Conservation (phyloP, 208 protist species). For the Jaenimonas drosophilae region DNA sequence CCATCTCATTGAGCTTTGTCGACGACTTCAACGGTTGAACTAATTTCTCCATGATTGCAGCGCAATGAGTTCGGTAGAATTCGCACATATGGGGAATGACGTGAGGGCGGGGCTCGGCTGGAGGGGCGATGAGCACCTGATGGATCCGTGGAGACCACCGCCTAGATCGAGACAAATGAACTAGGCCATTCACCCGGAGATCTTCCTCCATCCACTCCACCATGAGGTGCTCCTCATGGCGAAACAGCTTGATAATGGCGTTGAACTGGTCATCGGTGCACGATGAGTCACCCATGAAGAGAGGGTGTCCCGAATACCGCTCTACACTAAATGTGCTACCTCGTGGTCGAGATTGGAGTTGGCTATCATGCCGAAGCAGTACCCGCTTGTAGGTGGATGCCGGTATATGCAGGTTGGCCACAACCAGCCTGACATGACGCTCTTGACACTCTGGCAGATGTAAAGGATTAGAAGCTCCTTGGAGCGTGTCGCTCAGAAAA, state of each 20-base stretch:
- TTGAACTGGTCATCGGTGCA: slow-evolving; percentile 68
- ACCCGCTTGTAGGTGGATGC: slow-evolving; percentile 20
- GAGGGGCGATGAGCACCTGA: slow-evolving; percentile 20
- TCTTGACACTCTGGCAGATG: not conserved
- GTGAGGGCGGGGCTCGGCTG: slow-evolving; percentile 14
- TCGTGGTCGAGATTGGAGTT: slow-evolving; percentile 5
- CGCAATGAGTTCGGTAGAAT: slow-evolving; percentile 27
- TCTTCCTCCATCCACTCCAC: slow-evolving; percentile 25
- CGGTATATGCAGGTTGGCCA: slow-evolving; percentile 59
- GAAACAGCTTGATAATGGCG: slow-evolving; percentile 35
- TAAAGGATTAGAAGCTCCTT: too few relatives aligned
- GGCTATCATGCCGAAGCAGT: too few relatives aligned
- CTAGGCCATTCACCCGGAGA: slow-evolving; percentile 20
- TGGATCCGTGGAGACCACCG: slow-evolving; percentile 11
- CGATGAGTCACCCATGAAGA: slow-evolving; percentile 39
- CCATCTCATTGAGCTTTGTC: too few relatives aligned
- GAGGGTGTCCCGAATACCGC: slow-evolving; percentile 37
- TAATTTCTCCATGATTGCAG: slow-evolving; percentile 25
- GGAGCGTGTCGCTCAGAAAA: too few relatives aligned
- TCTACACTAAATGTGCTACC: slow-evolving; percentile 1
- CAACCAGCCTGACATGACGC: slow-evolving; percentile 27
- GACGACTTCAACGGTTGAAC: slow-evolving; percentile 16
- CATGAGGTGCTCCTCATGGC: slow-evolving; percentile 22
- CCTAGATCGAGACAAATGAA: too few relatives aligned
- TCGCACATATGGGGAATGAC: slow-evolving; percentile 17